A percentile compares a stretch with the other conserved stretches of the same genome.
Conservation (phyloP, 2,329 filamentous ascomycete species). For the Clarireedia sp. region DNA sequence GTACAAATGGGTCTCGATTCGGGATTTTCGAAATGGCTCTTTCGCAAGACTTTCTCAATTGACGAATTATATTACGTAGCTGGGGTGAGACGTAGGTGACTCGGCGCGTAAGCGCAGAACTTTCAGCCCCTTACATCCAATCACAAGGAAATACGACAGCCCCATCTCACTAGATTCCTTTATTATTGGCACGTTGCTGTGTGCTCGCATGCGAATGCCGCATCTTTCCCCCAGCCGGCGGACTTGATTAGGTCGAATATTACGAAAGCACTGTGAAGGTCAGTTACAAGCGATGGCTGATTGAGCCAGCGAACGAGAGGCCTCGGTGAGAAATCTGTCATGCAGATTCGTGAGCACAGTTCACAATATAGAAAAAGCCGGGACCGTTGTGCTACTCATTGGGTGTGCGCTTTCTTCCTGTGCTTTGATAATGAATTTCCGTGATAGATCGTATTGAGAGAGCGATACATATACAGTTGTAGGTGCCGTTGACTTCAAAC, state of each 20-base stretch:
- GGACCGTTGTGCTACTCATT: conserved; percentile 22
- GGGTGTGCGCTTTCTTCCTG: conserved; percentile 11
- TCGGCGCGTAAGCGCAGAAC: conserved; percentile 21
- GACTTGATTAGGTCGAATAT: conserved; percentile 2
- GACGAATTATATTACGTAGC: conserved; percentile 17
- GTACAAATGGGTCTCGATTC: conserved; percentile 2
- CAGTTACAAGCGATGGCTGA: neutral
- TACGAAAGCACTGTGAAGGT: neutral
- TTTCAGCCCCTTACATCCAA: conserved; percentile 13
- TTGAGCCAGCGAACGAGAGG: neutral
- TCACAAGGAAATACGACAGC: conserved; percentile 10
- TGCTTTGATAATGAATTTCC: conserved; percentile 18
- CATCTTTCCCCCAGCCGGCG: neutral
- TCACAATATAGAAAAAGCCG: conserved; percentile 19
- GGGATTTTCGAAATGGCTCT: neutral
- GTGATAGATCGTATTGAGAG: conserved; percentile 10
- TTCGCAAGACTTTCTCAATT: conserved; percentile 8
- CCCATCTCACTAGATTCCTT: conserved; percentile 3
- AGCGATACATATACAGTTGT: conserved; percentile 28
- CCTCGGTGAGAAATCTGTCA: conserved; percentile 15
- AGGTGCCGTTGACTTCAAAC: conserved; percentile 22
- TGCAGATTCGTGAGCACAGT: conserved; percentile 25
- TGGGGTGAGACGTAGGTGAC: conserved; percentile 9
- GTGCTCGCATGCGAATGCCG: neutral
- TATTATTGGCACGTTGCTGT: conserved; percentile 14